Evolutionary conservation across 2,329 filamentous ascomycete species (phyloP), one percentile per base, ranked within the genome.

Genomic region (Didymella pomorum): DNA sequence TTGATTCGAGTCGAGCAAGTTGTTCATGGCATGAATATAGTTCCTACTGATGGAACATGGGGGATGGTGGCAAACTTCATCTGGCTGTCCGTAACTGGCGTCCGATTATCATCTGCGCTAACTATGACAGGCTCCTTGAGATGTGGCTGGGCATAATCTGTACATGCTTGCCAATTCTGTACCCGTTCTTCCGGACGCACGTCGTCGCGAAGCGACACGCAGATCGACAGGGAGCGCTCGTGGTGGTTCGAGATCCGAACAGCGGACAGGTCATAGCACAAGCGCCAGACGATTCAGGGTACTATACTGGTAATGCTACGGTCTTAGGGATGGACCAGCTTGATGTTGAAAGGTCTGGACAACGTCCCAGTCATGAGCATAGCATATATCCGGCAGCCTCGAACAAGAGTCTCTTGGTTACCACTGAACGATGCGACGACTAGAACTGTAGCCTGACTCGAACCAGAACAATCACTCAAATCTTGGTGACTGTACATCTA

Each of bases 111-210:
- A 7, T 1, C 8, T n/a, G 10, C 25, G 25, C 53, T 64, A 29
- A 64, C 20, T 1, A 29, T 12, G 3, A 3, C 11, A 66, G 64
- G 16, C 45, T 64, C 3, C n/a, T 57, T 11, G 64, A 66, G 26
- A 58, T 63, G 58, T 66, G 64, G 64, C 53, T 64, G 4, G 60
- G 64, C 11, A 58, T 66, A n/a, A 55, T 66, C 3, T 66, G 60
- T 21, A 51, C 64, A 18, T 66, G 64, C 20, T 26, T 66, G 3
- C 64, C 60, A 11, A 52, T 61, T 10, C 18, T 60, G 12, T 54
- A 66, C 54, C 61, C 52, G 3, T 65, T 62, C 20, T 18, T 60
- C 23, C 35, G 54, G 4, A 54, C 51, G 3, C 43, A 49, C n/a
- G 14, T 45, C 6, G 5, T 31, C 3, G 25, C 41, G 6, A 60